Evolutionary conservation across 345 rosid species (phyloP).

Genomic region (Pugionium dolabratum): DNA sequence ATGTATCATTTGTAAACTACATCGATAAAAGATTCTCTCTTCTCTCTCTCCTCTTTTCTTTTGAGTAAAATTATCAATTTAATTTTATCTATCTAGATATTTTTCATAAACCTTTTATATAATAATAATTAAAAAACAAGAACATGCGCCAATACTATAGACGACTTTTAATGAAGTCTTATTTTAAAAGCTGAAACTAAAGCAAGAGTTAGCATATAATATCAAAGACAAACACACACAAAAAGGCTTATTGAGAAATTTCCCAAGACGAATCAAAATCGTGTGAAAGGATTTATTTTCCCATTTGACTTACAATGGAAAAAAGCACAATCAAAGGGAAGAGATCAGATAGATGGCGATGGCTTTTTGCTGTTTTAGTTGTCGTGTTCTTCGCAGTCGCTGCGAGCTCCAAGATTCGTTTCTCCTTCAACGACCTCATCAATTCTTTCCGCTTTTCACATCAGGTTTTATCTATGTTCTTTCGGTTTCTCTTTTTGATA

Average conservation of each 20-base stretch:
- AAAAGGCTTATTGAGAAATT: neutral
- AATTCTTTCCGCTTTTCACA: neutral
- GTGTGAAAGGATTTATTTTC: neutral
- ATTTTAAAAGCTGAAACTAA: neutral
- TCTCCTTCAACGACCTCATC: neutral
- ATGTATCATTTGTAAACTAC: too few species aligned
- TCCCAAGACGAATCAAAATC: neutral
- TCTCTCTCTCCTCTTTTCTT: too few species aligned
- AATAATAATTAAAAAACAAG: too few species aligned
- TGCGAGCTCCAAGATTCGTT: neutral
- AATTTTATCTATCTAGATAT: too few species aligned
- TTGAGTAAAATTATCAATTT: too few species aligned
- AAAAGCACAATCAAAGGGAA: neutral
- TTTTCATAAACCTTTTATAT: too few species aligned
- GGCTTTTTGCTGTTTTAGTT: slow-evolving; percentile 8
- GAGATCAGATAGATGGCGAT: neutral
- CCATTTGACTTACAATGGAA: neutral
- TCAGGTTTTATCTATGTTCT: neutral
- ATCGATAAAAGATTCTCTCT: too few species aligned
- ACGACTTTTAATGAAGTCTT: too few species aligned
- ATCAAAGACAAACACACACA: neutral
- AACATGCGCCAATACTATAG: too few species aligned
- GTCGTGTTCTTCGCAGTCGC: slow-evolving; percentile 6
- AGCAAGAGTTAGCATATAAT: neutral
- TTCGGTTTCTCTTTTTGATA: too few species aligned